Percentiles rank a stretch among this genome's conserved stretches.
Conservation (phyloP, 345 rosid genomes). For the Populus alba region DNA sequence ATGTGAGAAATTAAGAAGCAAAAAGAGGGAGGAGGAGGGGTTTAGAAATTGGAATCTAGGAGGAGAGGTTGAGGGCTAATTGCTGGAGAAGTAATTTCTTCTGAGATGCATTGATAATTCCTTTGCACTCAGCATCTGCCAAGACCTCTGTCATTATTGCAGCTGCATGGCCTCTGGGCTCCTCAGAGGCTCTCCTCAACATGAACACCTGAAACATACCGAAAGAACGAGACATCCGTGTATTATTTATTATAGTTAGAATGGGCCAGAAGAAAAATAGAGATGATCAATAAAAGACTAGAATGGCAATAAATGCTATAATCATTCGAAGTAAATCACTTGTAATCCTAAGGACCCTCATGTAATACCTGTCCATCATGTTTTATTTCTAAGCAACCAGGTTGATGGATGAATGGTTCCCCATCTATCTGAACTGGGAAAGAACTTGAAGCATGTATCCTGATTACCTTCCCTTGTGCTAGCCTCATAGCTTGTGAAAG, state of each 20-base stretch:
- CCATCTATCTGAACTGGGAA: background rate
- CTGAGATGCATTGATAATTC: background rate
- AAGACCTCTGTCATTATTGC: background rate
- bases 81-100: background rate
- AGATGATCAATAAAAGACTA: no score
- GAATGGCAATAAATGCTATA: background rate
- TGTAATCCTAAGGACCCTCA: no score
- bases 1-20: background rate
- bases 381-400: background rate
- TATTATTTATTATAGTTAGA: background rate
- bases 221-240: background rate
- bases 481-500: background rate
- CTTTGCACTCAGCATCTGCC: conserved; percentile 1
- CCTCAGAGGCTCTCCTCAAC: background rate
- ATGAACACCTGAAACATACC: background rate
- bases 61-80: background rate
- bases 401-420: background rate
- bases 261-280: background rate
- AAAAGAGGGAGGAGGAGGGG: background rate
- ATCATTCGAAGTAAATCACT: no score
- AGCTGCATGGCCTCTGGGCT: background rate
- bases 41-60: background rate
- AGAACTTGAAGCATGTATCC: background rate
- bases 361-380: background rate
- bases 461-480: background rate